phyloP scores from a whole-genome alignment of 495 filamentous ascomycete species.

The Aspergillus funiculosus region DNA sequence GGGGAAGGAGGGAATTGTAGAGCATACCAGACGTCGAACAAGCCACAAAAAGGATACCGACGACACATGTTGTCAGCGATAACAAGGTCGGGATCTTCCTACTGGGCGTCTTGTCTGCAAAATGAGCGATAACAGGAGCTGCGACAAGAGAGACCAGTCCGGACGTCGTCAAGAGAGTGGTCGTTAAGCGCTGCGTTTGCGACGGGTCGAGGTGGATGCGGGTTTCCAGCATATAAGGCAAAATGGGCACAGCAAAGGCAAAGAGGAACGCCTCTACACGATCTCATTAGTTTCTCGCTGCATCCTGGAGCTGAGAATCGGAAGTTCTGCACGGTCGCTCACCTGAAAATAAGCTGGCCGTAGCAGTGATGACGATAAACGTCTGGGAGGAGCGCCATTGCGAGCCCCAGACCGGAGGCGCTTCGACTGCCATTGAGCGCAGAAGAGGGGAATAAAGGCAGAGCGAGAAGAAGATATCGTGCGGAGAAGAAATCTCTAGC shows the following conservation, averaged over 20 bases:
- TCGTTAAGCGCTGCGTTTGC: conserved; percentile 18
- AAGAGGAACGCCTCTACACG: conserved; percentile 27
- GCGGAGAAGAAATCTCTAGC: no score
- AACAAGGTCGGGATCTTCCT: conserved; percentile 20
- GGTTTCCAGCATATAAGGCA: conserved; percentile 25
- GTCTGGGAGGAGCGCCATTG: conserved; percentile 19
- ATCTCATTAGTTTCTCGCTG: background rate
- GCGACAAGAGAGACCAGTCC: conserved; percentile 18
- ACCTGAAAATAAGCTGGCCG: conserved; percentile 21
- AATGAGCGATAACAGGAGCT: conserved; percentile 24
- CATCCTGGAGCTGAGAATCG: no score
- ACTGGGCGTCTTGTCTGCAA: conserved; percentile 21
- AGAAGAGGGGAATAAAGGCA: background rate
- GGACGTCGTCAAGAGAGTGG: conserved; percentile 16
- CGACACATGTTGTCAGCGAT: conserved; percentile 14
- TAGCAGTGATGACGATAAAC: conserved; percentile 18
- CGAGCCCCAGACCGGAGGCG: conserved; percentile 10
- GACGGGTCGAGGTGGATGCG: conserved; percentile 20
- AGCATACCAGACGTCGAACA: conserved; percentile 5
- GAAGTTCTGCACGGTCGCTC: background rate
- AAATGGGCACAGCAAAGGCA: conserved; percentile 26
- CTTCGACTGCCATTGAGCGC: background rate
- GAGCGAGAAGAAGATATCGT: background rate
- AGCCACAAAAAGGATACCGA: conserved; percentile 23
- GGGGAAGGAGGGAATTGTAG: no score